These are phyloP conservation scores for Sporothrix brunneoviolacea DNA, from an alignment of 2,329 filamentous ascomycete species.

Conservation along the genomic window DNA sequence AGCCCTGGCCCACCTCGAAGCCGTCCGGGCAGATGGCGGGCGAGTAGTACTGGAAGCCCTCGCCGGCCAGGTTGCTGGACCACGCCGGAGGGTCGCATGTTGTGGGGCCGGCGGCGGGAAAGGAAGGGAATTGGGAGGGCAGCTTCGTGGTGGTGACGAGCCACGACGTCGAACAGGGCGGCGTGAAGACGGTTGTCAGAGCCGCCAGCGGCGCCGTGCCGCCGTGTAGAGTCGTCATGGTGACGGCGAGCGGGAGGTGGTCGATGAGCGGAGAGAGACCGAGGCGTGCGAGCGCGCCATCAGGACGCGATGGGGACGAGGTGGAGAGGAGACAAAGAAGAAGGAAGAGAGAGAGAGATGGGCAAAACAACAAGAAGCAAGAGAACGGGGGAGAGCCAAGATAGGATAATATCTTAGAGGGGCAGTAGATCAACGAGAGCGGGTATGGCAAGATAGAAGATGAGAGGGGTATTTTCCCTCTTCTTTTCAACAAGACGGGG, in stretches of 20 bases:
- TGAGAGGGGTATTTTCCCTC: not conserved
- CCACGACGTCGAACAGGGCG: constrained; percentile 33
- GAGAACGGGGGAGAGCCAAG: not conserved
- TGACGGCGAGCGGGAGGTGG: not conserved
- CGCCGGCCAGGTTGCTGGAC: constrained; percentile 27
- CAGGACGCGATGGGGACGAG: not conserved
- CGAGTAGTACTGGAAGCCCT: constrained; percentile 35
- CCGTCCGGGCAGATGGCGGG: constrained; percentile 34
- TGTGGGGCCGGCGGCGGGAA: constrained; percentile 21
- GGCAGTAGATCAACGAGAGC: not conserved
- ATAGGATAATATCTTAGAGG: not conserved
- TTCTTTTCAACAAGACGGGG: not conserved
- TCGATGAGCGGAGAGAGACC: not conserved
- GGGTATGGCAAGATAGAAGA: not conserved
- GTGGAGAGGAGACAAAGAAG: not conserved
- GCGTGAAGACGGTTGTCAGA: constrained; percentile 35
- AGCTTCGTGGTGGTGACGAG: constrained; percentile 33
- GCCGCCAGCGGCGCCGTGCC: constrained; percentile 29
- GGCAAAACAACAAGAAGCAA: not conserved
- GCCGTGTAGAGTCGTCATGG: constrained; percentile 20
- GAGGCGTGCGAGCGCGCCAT: not conserved
- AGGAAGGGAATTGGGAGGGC: constrained; percentile 34
- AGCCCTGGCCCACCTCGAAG: constrained; percentile 28
- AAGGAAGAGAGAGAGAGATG: not conserved
- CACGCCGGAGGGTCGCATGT: constrained; percentile 28